Evolutionary conservation across 177 flowering plant species (phyloP), one percentile per base, ranked within the genome.

Genomic region (Vitis hybrid): DNA sequence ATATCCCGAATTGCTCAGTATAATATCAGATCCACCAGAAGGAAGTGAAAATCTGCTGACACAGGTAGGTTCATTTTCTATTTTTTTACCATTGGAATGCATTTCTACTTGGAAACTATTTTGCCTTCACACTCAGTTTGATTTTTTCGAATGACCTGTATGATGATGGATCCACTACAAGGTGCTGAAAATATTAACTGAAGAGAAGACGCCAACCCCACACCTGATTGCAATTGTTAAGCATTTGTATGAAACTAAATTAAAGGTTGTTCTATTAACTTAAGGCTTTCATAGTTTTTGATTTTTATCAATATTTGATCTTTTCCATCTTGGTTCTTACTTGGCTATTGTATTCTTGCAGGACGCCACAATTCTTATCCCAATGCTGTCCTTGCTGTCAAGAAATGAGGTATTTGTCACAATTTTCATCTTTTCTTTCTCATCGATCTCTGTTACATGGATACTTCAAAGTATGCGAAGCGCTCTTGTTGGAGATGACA

Each of bases 331-430:
- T 66, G 63, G 69, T 71, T 58, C 66, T 50, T 35, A 35, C 46
- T 66, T 66, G 51, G 18, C 64, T 70, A 30, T 63, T 69, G 11
- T 72, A 78, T 27, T 79, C 46, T 75, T 81, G 80, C 90, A 96
- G 99, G 98, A 94, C 86, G 97, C 91, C 68, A 76, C 92, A 2
- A 88, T 96, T 73, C 94, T 96, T 74, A 91, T 96, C 69, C 99
- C 99, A 50, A 70, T 96, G 84, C 75, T 96, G 49, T 87, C 98
- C 27, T 89, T 90, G 30, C 90, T 94, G 72, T 82, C 99, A 24
- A 96, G 89, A 79, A 83, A 76, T 15, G 99, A 96, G 98, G 99
- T 96, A 21, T 54, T 58, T 63, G 62, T 65, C n/a, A 0, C 16
- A 14, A 12, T 16, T 58, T 73, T 7, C 68, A 56, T 62, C 55